Conservation (phyloP, 2,329 filamentous ascomycete species). For the Aspergillus sp. region DNA sequence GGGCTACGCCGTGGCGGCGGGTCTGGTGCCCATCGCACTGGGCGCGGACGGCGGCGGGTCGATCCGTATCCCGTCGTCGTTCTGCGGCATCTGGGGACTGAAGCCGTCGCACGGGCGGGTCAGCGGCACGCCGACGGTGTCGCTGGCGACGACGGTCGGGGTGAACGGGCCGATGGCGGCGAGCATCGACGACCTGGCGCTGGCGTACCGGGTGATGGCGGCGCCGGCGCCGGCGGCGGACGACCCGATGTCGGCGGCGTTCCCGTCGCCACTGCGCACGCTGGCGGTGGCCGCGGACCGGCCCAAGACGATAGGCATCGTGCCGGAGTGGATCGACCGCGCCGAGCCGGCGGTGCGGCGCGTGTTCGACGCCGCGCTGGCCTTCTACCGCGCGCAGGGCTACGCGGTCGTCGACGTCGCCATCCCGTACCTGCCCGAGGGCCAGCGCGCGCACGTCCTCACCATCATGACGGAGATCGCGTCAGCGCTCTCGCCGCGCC, state of each 20-base stretch:
- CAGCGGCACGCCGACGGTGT: slow-evolving; percentile 56
- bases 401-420: slow-evolving; percentile 49
- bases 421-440: slow-evolving; percentile 62
- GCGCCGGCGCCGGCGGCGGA: slow-evolving; percentile 61
- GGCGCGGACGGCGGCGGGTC: slow-evolving; percentile 77
- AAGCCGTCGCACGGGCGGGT: slow-evolving; percentile 76
- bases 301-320: slow-evolving; percentile 65
- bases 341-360: slow-evolving; percentile 63
- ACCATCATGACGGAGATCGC: slow-evolving; percentile 74
- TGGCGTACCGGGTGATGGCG: slow-evolving; percentile 79
- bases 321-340: slow-evolving; percentile 66
- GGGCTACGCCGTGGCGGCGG: slow-evolving; percentile 67
- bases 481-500: slow-evolving; percentile 48
- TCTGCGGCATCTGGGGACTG: slow-evolving; percentile 78
- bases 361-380: slow-evolving; percentile 62
- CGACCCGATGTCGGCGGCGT: slow-evolving; percentile 60
- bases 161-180: slow-evolving; percentile 74
- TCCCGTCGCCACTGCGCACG: slow-evolving; percentile 49
- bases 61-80: slow-evolving; percentile 69
- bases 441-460: slow-evolving; percentile 72
- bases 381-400: slow-evolving; percentile 46
- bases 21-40: slow-evolving; percentile 69
- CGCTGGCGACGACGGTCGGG: slow-evolving; percentile 60
- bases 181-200: slow-evolving; percentile 72
- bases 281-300: slow-evolving; percentile 37